Evolutionary conservation across 805 yeast genomes (phyloP).

Genomic region (Metschnikowia baotianmanensis): DNA sequence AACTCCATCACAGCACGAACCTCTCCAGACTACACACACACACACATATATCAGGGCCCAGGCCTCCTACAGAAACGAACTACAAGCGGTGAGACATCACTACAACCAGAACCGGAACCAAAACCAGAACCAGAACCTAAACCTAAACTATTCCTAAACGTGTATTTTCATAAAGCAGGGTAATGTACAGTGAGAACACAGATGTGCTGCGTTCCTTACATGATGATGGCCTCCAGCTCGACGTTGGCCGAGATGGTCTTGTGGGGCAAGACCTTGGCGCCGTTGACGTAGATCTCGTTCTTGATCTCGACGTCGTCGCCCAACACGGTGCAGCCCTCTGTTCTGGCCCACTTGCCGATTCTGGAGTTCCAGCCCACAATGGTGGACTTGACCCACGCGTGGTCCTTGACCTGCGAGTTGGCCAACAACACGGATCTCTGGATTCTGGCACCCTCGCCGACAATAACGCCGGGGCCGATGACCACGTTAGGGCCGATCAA

Average conservation of each 20-base stretch:
- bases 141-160: background rate
- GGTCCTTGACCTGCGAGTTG: slow-evolving; percentile 91
- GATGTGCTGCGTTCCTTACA: slow-evolving; percentile 47
- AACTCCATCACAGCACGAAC: too few relatives aligned
- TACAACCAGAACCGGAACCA: too few relatives aligned
- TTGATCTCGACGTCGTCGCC: slow-evolving; percentile 99
- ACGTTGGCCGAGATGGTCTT: slow-evolving; percentile 94
- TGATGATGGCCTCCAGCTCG: slow-evolving; percentile 96
- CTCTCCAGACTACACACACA: too few relatives aligned
- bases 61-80: too few relatives aligned
- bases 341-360: slow-evolving; percentile 98
- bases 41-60: too few relatives aligned
- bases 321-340: slow-evolving; percentile 94
- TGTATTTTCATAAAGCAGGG: background rate
- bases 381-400: slow-evolving; percentile 96
- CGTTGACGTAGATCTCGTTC: slow-evolving; percentile 98
- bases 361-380: slow-evolving; percentile 99
- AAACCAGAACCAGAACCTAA: too few relatives aligned
- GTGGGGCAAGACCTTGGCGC: slow-evolving; percentile 99
- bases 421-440: slow-evolving; percentile 90
- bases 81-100: too few relatives aligned
- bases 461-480: slow-evolving; percentile 92
- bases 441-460: slow-evolving; percentile 98
- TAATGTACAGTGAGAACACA: slow-evolving; percentile 6
- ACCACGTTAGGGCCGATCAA: slow-evolving; percentile 98